Evolutionary conservation across 495 filamentous ascomycete genomes (phyloP).

Genomic region (Penicillium bovifimosum): DNA sequence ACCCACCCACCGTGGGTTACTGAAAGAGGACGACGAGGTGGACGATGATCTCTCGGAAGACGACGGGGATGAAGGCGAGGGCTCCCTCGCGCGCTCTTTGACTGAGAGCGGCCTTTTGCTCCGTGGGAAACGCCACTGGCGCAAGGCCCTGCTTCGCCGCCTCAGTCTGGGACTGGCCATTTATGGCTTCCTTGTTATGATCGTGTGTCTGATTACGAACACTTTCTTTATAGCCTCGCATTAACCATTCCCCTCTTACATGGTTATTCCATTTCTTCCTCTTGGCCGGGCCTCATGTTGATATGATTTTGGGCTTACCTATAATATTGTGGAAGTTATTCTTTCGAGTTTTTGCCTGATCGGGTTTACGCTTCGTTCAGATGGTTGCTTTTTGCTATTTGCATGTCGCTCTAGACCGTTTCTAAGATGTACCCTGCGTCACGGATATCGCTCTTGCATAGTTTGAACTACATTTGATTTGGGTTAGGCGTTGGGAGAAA

Average conservation of each 20-base stretch:
- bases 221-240: slow-evolving; percentile 61
- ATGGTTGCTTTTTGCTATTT: background rate
- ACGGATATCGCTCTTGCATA: background rate
- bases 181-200: slow-evolving; percentile 86
- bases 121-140: slow-evolving; percentile 51
- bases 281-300: slow-evolving; percentile 1
- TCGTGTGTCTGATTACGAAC: slow-evolving; percentile 80
- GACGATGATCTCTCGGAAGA: slow-evolving; percentile 36
- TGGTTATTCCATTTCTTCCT: slow-evolving; percentile 12
- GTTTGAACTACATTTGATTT: background rate
- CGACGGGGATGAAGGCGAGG: slow-evolving; percentile 38
- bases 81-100: slow-evolving; percentile 31
- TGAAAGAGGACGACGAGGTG: slow-evolving; percentile 83
- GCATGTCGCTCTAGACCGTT: background rate
- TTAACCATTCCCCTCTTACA: slow-evolving; percentile 21
- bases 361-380: background rate
- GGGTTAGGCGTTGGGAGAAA: slow-evolving; percentile 10
- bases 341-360: background rate
- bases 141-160: slow-evolving; percentile 58
- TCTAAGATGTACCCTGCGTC: background rate
- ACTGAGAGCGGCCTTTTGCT: slow-evolving; percentile 43
- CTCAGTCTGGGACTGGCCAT: slow-evolving; percentile 69
- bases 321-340: background rate
- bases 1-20: slow-evolving; percentile 70
- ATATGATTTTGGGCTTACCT: slow-evolving; percentile 26